These are phyloP conservation scores for Trichomonas tenax DNA, from an alignment of 208 protist genomes.

Conservation along the genomic window DNA sequence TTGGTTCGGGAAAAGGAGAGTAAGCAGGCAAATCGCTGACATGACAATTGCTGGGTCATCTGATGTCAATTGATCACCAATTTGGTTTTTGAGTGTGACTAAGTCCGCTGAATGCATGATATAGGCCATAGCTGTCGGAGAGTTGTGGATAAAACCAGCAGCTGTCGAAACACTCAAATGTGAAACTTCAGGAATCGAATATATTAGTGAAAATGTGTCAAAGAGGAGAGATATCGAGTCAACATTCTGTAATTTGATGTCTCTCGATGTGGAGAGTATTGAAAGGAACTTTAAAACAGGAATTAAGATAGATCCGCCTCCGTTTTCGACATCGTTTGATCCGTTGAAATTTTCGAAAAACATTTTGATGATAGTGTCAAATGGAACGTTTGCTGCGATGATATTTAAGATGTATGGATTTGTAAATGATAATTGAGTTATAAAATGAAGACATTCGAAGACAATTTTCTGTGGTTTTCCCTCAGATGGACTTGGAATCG, in stretches of 20 bases:
- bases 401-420: neutral
- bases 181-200: neutral
- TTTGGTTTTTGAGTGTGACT: neutral
- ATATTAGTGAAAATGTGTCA: neutral
- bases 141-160: neutral
- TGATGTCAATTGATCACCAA: neutral
- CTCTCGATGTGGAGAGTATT: neutral
- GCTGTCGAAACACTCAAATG: neutral
- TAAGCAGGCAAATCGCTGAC: neutral
- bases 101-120: neutral
- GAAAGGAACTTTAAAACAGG: neutral
- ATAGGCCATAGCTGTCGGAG: neutral
- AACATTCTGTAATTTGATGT: neutral
- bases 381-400: neutral
- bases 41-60: neutral
- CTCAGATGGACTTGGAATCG: neutral
- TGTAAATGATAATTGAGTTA: neutral
- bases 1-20: neutral
- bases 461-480: neutral
- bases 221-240: neutral
- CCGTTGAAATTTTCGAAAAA: neutral
- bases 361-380: neutral
- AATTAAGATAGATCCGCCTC: neutral
- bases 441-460: neutral
- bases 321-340: neutral